These are phyloP conservation scores for Gorgonomyces haynaldii DNA, from an alignment of 192 early-diverging fungal genomes.

Conservation along the genomic window DNA sequence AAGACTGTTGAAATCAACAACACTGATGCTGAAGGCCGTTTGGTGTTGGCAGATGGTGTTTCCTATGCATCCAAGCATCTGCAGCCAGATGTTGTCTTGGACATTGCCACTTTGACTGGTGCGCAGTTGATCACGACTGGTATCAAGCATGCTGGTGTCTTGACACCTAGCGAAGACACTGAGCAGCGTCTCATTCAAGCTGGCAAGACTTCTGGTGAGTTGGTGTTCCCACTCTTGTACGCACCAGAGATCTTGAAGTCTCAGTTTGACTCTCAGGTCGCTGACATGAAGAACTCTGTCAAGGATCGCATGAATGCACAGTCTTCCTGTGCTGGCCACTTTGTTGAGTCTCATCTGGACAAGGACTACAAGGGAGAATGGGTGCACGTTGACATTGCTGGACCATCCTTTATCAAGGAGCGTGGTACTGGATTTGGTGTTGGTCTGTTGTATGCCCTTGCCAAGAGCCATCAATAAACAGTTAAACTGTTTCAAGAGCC, in stretches of 20 bases:
- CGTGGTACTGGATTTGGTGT: conserved; percentile 27
- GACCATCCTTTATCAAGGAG: conserved; percentile 6
- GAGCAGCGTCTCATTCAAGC: conserved; percentile 22
- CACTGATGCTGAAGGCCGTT: conserved; percentile 38
- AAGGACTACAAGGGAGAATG: conserved; percentile 25
- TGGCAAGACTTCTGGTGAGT: conserved; percentile 29
- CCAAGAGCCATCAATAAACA: conserved; percentile 2
- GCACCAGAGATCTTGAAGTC: conserved; percentile 21
- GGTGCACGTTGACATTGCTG: conserved; percentile 35
- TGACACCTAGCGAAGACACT: conserved; percentile 23
- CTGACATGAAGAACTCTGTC: conserved; percentile 41
- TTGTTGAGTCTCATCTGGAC: conserved; percentile 30
- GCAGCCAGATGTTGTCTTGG: conserved; percentile 29
- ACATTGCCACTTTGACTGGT: conserved; percentile 44
- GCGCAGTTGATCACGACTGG: conserved; percentile 41
- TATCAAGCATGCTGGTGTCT: conserved; percentile 29
- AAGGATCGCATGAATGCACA: conserved; percentile 35
- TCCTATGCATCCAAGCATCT: conserved; percentile 37
- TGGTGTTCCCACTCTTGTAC: conserved; percentile 30
- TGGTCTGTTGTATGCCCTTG: conserved; percentile 11
- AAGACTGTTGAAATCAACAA: conserved; percentile 50
- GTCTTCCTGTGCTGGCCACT: conserved; percentile 32
- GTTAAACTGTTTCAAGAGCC: not conserved
- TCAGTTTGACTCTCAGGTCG: conserved; percentile 22
- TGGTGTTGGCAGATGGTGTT: conserved; percentile 36